Conservation (phyloP, 2,329 filamentous ascomycete genomes). For the Apiospora koreana region DNA sequence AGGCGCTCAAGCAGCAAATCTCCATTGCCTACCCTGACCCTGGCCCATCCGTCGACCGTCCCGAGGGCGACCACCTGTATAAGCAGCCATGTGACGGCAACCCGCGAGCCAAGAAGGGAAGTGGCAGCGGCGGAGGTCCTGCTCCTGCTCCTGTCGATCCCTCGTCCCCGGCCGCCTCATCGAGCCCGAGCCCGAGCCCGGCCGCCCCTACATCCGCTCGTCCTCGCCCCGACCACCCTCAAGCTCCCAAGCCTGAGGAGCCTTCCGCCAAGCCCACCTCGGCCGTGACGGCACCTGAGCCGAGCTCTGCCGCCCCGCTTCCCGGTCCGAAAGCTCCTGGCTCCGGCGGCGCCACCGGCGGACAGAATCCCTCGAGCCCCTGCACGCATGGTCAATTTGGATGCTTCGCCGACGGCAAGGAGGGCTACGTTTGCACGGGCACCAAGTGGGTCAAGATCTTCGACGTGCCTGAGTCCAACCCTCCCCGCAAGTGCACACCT, state of each 20-base stretch:
- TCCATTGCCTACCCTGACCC: slow-evolving; percentile 62
- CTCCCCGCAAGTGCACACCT: not conserved
- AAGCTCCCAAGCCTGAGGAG: not conserved
- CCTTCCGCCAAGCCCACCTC: not conserved
- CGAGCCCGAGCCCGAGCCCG: not conserved
- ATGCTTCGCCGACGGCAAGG: not conserved
- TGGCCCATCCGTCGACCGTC: slow-evolving; percentile 53
- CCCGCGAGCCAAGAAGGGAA: slow-evolving; percentile 19
- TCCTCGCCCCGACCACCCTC: not conserved
- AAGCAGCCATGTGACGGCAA: slow-evolving; percentile 33
- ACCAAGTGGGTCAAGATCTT: slow-evolving; percentile 8
- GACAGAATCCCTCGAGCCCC: not conserved
- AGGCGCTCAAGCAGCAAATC: slow-evolving; percentile 41
- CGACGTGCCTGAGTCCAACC: not conserved
- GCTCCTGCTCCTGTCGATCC: not conserved
- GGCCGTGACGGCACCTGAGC: not conserved
- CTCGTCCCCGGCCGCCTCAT: not conserved
- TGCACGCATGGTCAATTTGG: not conserved
- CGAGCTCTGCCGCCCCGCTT: not conserved
- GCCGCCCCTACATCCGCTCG: not conserved
- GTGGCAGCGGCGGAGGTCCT: not conserved
- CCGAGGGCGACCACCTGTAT: slow-evolving; percentile 32
- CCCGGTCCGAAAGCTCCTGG: not conserved
- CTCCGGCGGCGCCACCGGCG: not conserved
- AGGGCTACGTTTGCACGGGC: not conserved